Evolutionary conservation across 768 basidiomycete species (phyloP), one percentile per base, ranked within the genome.

Genomic region (Tulasnella sp.): DNA sequence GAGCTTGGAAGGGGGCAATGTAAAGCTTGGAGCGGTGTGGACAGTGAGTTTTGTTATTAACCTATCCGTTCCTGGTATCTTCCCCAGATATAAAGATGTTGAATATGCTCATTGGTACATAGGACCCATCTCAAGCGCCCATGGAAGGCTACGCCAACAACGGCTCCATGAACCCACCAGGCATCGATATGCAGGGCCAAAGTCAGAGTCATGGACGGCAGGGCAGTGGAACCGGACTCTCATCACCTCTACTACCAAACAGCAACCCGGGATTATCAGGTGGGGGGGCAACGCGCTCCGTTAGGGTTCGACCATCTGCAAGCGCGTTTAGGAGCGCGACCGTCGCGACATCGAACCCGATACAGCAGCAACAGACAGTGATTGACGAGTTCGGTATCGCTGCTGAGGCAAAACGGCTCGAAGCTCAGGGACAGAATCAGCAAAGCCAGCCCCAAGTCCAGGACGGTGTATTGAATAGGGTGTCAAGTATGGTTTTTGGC

Each of bases 251-350:
- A n/a, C n/a, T n/a, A n/a, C n/a, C n/a, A n/a, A n/a, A 38, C 34
- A 38, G 7, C 5, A 38, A 38, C 34, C 34, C 34, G 7, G 34
- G 34, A 5, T 15, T 38, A 15, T 38, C 34, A 15, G 55, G 55
- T 21, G 51, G 26, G 4, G 38, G 38, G 30, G 38, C 27, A 24
- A 42, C 41, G 27, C 34, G 55, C n/a, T 10, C 55, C 29, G 55
- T 56, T 24, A 38, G 55, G 30, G 23, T 56, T 23, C 41, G 44
- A 56, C 43, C 55, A 26, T 56, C 55, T 0, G 55, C 55, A n/a
- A 56, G 43, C 27, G 55, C 55, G 9, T 56, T 56, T 11, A 42
- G 55, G 43, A 56, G 55, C 55, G 44, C 27, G 38, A 27, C 45
- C 7, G 19, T 48, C 26, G 45, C 55, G 4, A 56, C 55, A 15